Evolutionary conservation across 805 yeast species (phyloP), one percentile per base, ranked within the genome.

Genomic region (Saccharomycopsis microspora): DNA sequence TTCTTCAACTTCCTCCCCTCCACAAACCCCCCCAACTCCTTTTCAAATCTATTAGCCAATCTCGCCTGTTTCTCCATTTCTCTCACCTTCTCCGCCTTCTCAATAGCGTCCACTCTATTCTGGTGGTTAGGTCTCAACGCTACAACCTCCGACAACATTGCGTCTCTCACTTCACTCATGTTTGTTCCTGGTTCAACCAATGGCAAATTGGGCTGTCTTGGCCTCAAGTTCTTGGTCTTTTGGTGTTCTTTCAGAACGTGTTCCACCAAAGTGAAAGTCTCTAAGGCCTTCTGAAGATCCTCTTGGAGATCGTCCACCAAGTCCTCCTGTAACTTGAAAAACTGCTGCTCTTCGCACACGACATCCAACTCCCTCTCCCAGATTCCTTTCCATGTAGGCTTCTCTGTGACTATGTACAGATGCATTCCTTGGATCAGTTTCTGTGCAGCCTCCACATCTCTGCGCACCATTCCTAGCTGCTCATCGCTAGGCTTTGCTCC

Each of bases 271-370:
- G 75, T 76, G 58, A 80, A 86, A 0, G 97, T 90, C 58, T 88
- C 95, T 42, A 71, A 70, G 1, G 95, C 93, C 56, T 80, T 82
- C 29, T 72, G 75, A 33, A 93, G 64, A 64, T 93, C 99, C 53
- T 86, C 93, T 39, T 74, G 76, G 53, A 93, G 65, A 53, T 90
- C 95, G 32, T 70, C 71, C 1, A 86, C 76, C 47, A 94, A 73
- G 51, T 86, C 95, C 57, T 87, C 96, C 62, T 90, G 97, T 19
- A 87, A 72, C 48, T 85, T 85, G 65, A 89, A 78, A 61, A 87
- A 87, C 55, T 90, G 94, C 62, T 93, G 97, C 58, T 89, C 97
- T 58, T 87, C 95, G 54, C 95, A 83, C 9, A 93, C 90, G 36
- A 82, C 81, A 52, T 87, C 93, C 48, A 93, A 72, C 59, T 88